These are phyloP conservation scores for Anacardium occidentale DNA, from an alignment of 345 rosid species.

Conservation along the genomic window DNA sequence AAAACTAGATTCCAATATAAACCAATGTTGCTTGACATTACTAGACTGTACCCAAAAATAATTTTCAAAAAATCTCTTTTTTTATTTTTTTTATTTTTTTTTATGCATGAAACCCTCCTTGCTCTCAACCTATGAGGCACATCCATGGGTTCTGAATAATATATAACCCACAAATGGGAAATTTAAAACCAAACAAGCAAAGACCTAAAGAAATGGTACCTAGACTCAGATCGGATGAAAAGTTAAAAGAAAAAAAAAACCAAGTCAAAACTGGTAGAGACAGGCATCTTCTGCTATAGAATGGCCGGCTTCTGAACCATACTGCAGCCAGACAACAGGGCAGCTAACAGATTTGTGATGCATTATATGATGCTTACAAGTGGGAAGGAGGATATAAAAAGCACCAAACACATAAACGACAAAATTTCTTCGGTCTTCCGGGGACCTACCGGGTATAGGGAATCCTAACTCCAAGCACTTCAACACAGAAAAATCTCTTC, in stretches of 20 bases:
- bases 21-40: not conserved
- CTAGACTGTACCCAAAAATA: not conserved
- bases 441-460: constrained; percentile 15
- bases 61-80: too few species aligned
- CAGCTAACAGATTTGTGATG: constrained; percentile 5
- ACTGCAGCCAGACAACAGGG: constrained; percentile 8
- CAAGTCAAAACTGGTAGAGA: constrained; percentile 8
- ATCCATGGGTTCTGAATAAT: constrained; percentile 15
- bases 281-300: constrained; percentile 27
- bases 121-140: constrained; percentile 3
- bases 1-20: constrained; percentile 16
- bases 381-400: constrained; percentile 7
- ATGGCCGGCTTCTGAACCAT: constrained; percentile 13
- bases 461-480: not conserved
- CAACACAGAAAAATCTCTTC: not conserved
- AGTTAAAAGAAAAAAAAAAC: not conserved
- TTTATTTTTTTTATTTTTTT: too few species aligned
- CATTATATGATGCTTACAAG: not conserved
- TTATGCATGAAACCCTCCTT: constrained; percentile 16
- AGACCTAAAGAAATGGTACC: not conserved
- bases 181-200: not conserved
- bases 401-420: constrained; percentile 6
- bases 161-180: not conserved
- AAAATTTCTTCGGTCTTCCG: constrained; percentile 6
- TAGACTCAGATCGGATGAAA: not conserved